phyloP scores from a whole-genome alignment of 495 filamentous ascomycete genomes.

The Daldinia concentrica region DNA sequence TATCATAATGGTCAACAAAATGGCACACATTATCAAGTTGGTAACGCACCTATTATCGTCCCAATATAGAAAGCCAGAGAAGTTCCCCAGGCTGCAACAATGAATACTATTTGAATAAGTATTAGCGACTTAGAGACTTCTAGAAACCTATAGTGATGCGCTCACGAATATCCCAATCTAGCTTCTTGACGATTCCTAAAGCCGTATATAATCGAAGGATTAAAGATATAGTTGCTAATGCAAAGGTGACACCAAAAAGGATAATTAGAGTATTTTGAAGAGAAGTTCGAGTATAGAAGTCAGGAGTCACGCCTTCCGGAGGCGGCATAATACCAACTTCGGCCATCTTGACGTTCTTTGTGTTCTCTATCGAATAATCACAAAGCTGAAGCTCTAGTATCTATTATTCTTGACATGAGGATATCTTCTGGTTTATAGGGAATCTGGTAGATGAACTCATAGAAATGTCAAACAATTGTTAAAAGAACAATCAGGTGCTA shows the following conservation, averaged over 20 bases:
- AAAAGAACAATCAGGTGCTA: neutral
- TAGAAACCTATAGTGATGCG: neutral
- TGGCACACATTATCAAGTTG: neutral
- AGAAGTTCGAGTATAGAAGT: slow-evolving; percentile 10
- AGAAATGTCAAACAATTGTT: neutral
- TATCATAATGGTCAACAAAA: neutral
- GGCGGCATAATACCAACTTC: slow-evolving; percentile 18
- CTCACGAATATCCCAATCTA: slow-evolving; percentile 24
- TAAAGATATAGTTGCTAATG: slow-evolving; percentile 1
- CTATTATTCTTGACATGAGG: neutral
- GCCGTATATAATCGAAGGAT: slow-evolving; percentile 12
- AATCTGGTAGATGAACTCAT: neutral
- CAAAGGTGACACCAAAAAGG: slow-evolving; percentile 3
- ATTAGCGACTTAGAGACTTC: neutral
- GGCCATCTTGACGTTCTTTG: neutral
- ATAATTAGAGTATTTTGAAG: slow-evolving; percentile 1
- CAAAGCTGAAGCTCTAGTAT: neutral
- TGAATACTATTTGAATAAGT: neutral
- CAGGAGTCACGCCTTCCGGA: slow-evolving; percentile 11
- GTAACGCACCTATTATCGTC: neutral
- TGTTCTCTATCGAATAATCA: no score
- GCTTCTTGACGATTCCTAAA: slow-evolving; percentile 11
- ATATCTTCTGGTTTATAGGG: neutral
- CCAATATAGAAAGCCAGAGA: slow-evolving; percentile 5
- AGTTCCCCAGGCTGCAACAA: slow-evolving; percentile 9